Evolutionary conservation across 1,284 basidiomycete genomes (phyloP), one percentile per base, ranked within the genome.

Genomic region (Boletus albobrunnescens): DNA sequence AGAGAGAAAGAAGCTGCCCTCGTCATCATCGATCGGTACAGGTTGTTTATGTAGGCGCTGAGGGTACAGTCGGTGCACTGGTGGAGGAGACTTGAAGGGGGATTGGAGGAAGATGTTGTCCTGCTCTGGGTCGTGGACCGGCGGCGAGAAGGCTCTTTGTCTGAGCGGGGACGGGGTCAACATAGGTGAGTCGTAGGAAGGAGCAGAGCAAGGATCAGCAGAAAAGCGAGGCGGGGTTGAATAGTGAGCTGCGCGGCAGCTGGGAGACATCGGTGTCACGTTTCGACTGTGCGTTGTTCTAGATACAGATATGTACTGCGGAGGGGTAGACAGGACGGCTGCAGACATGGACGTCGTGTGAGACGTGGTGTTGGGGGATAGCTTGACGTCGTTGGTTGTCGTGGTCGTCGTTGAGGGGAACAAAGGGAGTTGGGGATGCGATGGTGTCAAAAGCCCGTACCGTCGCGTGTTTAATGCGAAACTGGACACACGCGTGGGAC

Each of bases 131-230:
- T 65, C 62, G 30, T 60, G 56, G 51, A 72, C 70, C 9, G 64
- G 56, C 17, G 62, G 49, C 30, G 66, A 67, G 20, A 73, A 61
- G 13, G 67, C 65, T 16, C 64, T 64, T 55, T 69, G 70, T 44
- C 76, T 71, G 49, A 81, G 71, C 14, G 81, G 82, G 6, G 84
- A 85, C 17, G 81, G 79, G 1, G 82, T 77, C 49, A 79, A 72
- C 74, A 82, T 76, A 39, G 79, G 75, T 31, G 77, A 73, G 57
- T 75, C 72, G 56, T 70, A 77, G 38, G 68, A 47, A 52, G 67
- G 70, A 54, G 54, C 49, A 48, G 60, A 56, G 27, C 47, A 49
- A 16, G 58, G 32, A 19, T 59, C 55, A 41, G 56, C 43, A 37
- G 58, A 57, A 44, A 66, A 41, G 38, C 63, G 61, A 7, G 67